phyloP scores from a whole-genome alignment of 2,329 filamentous ascomycete genomes.

The Sarocladium oryzae region DNA sequence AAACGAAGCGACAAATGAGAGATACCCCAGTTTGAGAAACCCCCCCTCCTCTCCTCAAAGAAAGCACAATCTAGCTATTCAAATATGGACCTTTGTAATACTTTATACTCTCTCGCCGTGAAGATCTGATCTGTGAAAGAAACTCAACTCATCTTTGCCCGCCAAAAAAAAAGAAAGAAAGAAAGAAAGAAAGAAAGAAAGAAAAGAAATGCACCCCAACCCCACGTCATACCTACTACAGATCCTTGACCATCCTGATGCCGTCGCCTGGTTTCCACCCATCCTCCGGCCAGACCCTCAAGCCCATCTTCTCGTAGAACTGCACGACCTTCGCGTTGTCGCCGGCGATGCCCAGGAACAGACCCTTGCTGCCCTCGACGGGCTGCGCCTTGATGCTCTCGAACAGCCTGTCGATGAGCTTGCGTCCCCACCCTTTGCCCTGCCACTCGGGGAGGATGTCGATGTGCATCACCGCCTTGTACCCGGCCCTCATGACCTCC shows the following conservation, averaged over 20 bases:
- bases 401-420: conserved; percentile 35
- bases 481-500: conserved; percentile 24
- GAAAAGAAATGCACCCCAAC: too few relatives aligned
- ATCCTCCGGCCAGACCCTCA: conserved; percentile 30
- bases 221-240: too few relatives aligned
- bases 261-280: conserved; percentile 24
- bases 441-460: conserved; percentile 37
- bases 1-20: conserved; percentile 4
- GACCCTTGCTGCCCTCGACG: conserved; percentile 21
- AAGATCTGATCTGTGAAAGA: too few relatives aligned
- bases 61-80: background rate
- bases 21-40: conserved; percentile 8
- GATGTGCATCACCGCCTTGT: conserved; percentile 42
- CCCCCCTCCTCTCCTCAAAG: background rate
- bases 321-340: conserved; percentile 42
- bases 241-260: conserved; percentile 36
- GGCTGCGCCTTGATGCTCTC: conserved; percentile 24
- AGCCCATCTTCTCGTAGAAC: conserved; percentile 43
- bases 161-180: too few relatives aligned
- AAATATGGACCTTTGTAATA: background rate
- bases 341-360: conserved; percentile 36
- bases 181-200: too few relatives aligned
- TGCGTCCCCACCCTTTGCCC: conserved; percentile 37
- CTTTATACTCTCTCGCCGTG: background rate
- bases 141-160: too few relatives aligned